phyloP scores from a whole-genome alignment of 1,284 basidiomycete species.

The Inonotus obliquus region DNA sequence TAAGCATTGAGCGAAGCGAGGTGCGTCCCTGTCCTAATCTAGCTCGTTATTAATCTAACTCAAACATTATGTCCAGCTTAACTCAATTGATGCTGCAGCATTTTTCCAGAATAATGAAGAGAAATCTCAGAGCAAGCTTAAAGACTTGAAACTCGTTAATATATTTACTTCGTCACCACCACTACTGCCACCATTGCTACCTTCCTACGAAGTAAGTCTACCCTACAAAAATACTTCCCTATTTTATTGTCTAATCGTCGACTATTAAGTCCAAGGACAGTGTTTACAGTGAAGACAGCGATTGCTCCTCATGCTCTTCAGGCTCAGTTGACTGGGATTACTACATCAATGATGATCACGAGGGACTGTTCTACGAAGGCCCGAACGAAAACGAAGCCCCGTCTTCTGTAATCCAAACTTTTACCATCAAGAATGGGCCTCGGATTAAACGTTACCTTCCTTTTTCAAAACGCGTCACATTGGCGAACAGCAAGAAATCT shows the following conservation, averaged over 20 bases:
- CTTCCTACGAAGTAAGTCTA: not conserved
- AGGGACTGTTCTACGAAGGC: not conserved
- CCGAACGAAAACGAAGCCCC: not conserved
- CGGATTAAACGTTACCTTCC: not conserved
- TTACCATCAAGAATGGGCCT: not conserved
- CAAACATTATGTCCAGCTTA: not conserved
- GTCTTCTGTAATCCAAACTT: not conserved
- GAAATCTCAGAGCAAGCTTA: not conserved
- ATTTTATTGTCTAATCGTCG: not conserved
- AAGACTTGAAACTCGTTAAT: not conserved
- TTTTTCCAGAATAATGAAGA: not conserved
- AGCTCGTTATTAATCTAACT: not conserved
- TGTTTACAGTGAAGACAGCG: not conserved
- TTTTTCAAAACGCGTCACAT: not conserved
- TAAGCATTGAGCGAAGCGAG: not conserved
- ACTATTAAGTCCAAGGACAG: not conserved
- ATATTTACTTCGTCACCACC: not conserved
- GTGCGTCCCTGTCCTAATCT: not conserved
- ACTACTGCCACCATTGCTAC: not conserved
- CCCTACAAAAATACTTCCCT: not conserved
- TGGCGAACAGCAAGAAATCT: not conserved
- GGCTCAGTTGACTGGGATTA: not conserved
- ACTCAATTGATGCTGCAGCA: not conserved
- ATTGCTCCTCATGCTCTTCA: not conserved
- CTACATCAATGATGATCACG: not conserved